Evolutionary conservation across 2,329 filamentous ascomycete genomes (phyloP).

Genomic region (Venturia carpophila): DNA sequence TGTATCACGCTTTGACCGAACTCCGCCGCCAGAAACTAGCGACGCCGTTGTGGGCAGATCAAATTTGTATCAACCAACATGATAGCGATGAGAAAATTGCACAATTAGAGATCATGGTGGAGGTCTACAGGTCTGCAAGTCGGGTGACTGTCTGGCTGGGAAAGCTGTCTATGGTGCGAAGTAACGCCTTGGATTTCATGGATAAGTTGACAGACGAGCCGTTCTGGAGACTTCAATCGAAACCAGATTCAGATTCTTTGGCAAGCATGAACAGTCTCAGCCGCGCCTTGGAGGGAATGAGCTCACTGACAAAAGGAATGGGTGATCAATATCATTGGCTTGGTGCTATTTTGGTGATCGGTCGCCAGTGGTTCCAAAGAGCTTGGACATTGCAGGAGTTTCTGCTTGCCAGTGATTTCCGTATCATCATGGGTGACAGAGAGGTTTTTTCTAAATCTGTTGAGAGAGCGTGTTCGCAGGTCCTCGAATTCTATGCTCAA

Average conservation of each 20-base stretch:
- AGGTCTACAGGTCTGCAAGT: slow-evolving; percentile 12
- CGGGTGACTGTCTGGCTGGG: slow-evolving; percentile 6
- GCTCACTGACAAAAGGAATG: slow-evolving; percentile 10
- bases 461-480: slow-evolving; percentile 7
- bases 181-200: slow-evolving; percentile 16
- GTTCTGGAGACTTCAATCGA: background rate
- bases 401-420: slow-evolving; percentile 15
- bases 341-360: slow-evolving; percentile 12
- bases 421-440: slow-evolving; percentile 17
- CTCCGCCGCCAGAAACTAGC: background rate
- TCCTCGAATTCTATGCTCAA: slow-evolving; percentile 11
- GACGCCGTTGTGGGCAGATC: slow-evolving; percentile 13
- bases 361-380: slow-evolving; percentile 18
- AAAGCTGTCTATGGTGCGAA: background rate
- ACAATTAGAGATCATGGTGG: slow-evolving; percentile 15
- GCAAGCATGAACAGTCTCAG: slow-evolving; percentile 16
- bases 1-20: slow-evolving; percentile 21
- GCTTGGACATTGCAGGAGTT: slow-evolving; percentile 19
- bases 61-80: slow-evolving; percentile 16
- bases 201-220: slow-evolving; percentile 15
- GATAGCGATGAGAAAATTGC: slow-evolving; percentile 15
- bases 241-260: background rate
- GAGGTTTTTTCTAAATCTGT: slow-evolving; percentile 7
- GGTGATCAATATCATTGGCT: slow-evolving; percentile 17
- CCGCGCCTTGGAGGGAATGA: slow-evolving; percentile 11